Percentiles rank a stretch among this genome's conserved stretches.
Evolutionary conservation across 2,329 filamentous ascomycete species (phyloP).

Genomic region (Chaetomiaceae sp.): DNA sequence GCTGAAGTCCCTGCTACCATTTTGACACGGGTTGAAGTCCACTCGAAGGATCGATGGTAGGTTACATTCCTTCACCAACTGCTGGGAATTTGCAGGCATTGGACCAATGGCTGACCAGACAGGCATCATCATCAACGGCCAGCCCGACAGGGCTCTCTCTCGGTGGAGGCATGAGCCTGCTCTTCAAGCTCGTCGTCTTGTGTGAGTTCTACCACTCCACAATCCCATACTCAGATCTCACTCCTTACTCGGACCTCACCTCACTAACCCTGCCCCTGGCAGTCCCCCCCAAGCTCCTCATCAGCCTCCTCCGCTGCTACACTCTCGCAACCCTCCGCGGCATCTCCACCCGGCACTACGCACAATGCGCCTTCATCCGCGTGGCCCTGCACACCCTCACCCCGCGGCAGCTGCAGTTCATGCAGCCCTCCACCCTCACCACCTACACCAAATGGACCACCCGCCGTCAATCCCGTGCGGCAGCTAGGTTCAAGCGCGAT

Average conservation of each 20-base stretch:
- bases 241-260: no score
- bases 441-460: slow-evolving; percentile 22
- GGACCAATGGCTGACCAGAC: not conserved
- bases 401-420: slow-evolving; percentile 18
- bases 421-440: slow-evolving; percentile 10
- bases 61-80: not conserved
- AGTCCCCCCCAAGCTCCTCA: slow-evolving; percentile 26
- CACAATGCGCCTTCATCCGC: slow-evolving; percentile 17
- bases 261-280: not conserved
- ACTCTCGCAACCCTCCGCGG: slow-evolving; percentile 17
- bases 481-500: not conserved
- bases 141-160: slow-evolving; percentile 8
- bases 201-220: slow-evolving; percentile 1
- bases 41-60: not conserved
- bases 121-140: not conserved
- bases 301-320: slow-evolving; percentile 22
- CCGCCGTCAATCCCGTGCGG: not conserved
- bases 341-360: slow-evolving; percentile 18
- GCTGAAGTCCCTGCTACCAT: not conserved
- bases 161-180: slow-evolving; percentile 4
- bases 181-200: slow-evolving; percentile 14
- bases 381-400: slow-evolving; percentile 18
- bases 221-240: not conserved
- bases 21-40: no score
- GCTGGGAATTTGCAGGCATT: not conserved